Conservation (phyloP, 176 grass and related monocot species). For the Echinochloa phyllopogon region DNA sequence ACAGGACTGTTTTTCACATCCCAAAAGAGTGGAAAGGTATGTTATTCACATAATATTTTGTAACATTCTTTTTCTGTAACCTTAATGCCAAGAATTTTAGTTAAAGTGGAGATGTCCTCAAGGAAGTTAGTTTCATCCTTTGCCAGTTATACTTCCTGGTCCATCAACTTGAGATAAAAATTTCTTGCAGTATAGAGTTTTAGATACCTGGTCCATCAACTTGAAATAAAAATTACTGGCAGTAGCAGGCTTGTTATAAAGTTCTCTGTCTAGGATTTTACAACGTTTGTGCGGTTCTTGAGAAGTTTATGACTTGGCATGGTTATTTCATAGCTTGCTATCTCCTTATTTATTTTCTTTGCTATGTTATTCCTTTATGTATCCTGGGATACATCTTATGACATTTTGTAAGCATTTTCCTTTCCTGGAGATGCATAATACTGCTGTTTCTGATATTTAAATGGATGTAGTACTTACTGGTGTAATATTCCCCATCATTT, state of each 20-base stretch:
- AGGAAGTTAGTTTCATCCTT: background rate
- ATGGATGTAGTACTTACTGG: slow-evolving; percentile 14
- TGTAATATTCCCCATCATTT: background rate
- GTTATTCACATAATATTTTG: background rate
- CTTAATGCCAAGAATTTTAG: background rate
- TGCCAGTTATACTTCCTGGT: background rate
- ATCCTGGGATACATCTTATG: slow-evolving; percentile 19
- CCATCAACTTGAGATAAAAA: background rate
- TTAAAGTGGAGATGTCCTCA: background rate
- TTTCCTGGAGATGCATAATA: background rate
- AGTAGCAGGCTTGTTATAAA: background rate
- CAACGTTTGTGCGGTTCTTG: background rate
- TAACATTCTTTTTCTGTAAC: slow-evolving; percentile 8
- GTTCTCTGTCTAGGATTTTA: background rate
- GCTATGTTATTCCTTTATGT: background rate
- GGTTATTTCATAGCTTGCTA: slow-evolving; percentile 13
- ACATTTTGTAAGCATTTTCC: background rate
- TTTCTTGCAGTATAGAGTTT: background rate
- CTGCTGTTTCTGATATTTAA: background rate
- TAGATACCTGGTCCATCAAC: background rate
- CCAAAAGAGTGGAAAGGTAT: slow-evolving; percentile 98
- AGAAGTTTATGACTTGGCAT: background rate
- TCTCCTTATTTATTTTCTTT: background rate
- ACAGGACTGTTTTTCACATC: slow-evolving; percentile 79
- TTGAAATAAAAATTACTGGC: background rate